Evolutionary conservation across 1,284 basidiomycete species (phyloP).

Genomic region (Heimioporus punctisporus): DNA sequence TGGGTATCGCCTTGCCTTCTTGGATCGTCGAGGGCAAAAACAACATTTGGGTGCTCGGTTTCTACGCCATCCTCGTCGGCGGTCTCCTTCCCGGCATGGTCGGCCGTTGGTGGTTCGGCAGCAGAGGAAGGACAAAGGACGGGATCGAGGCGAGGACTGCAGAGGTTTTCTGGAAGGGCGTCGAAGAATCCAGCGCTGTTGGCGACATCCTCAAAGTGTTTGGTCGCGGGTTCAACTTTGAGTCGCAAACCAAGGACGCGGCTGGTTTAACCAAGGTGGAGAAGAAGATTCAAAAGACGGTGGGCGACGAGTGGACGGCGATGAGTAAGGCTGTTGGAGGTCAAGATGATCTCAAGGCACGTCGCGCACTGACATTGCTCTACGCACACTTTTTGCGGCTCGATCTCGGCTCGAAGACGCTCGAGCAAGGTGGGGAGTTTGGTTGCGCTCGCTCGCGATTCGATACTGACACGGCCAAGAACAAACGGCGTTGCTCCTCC

Average conservation of each 20-base stretch:
- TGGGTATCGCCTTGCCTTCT: constrained; percentile 95
- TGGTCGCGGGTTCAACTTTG: constrained; percentile 76
- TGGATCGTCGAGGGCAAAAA: constrained; percentile 96
- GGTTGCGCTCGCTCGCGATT: constrained; percentile 1
- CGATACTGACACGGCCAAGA: constrained; percentile 42
- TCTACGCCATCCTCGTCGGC: constrained; percentile 90
- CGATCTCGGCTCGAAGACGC: constrained; percentile 53
- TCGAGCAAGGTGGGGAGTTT: constrained; percentile 61
- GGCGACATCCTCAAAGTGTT: constrained; percentile 78
- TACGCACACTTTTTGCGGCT: constrained; percentile 89
- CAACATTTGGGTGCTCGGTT: constrained; percentile 88
- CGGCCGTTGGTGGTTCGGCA: constrained; percentile 98
- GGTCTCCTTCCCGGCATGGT: constrained; percentile 78
- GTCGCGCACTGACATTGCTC: constrained; percentile 68
- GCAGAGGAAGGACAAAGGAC: constrained; percentile 91
- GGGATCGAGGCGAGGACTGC: constrained; percentile 87
- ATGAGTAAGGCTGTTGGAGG: constrained; percentile 39
- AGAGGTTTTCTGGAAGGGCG: constrained; percentile 86
- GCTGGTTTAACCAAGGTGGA: constrained; percentile 63
- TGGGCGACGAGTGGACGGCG: constrained; percentile 55
- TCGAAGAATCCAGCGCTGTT: constrained; percentile 83
- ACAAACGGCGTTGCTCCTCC: constrained; percentile 69
- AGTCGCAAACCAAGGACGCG: constrained; percentile 37
- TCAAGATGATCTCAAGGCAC: constrained; percentile 34
- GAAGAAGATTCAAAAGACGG: constrained; percentile 48